A percentile compares a stretch with the other conserved stretches of the same genome.
Evolutionary conservation across 2,329 filamentous ascomycete species (phyloP).

Genomic region (Aspergillus luchuensis): DNA sequence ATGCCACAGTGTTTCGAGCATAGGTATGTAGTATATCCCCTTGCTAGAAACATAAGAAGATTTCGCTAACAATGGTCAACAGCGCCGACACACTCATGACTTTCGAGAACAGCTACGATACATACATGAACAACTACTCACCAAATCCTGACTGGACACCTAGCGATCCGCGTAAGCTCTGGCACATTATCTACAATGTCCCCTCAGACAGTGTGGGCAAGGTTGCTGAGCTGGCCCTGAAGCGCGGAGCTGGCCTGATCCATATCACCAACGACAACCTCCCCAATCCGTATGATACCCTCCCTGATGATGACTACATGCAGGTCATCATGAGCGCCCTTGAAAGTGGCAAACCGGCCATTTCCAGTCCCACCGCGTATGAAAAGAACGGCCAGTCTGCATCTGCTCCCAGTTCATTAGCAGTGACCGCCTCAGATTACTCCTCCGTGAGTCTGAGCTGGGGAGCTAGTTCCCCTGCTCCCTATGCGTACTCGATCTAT

Average conservation of each 20-base stretch:
- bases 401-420: not conserved
- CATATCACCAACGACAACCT: constrained; percentile 18
- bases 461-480: not conserved
- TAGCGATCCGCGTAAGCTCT: constrained; percentile 32
- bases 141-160: constrained; percentile 28
- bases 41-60: not conserved
- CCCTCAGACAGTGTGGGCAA: constrained; percentile 18
- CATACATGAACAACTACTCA: constrained; percentile 24
- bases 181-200: constrained; percentile 36
- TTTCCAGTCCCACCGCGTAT: not conserved
- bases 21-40: constrained; percentile 11
- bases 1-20: constrained; percentile 32
- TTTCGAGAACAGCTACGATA: constrained; percentile 29
- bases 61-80: not conserved
- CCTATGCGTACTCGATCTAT: not conserved
- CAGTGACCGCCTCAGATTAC: constrained; percentile 14
- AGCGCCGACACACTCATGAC: constrained; percentile 35
- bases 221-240: constrained; percentile 10
- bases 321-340: constrained; percentile 16
- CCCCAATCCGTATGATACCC: constrained; percentile 20
- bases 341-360: constrained; percentile 3
- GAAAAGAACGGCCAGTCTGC: not conserved
- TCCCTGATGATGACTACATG: constrained; percentile 18
- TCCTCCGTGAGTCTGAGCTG: constrained; percentile 5
- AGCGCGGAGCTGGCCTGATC: constrained; percentile 17